phyloP scores from a whole-genome alignment of 306 rosid genomes.

The Malus sieversii region DNA sequence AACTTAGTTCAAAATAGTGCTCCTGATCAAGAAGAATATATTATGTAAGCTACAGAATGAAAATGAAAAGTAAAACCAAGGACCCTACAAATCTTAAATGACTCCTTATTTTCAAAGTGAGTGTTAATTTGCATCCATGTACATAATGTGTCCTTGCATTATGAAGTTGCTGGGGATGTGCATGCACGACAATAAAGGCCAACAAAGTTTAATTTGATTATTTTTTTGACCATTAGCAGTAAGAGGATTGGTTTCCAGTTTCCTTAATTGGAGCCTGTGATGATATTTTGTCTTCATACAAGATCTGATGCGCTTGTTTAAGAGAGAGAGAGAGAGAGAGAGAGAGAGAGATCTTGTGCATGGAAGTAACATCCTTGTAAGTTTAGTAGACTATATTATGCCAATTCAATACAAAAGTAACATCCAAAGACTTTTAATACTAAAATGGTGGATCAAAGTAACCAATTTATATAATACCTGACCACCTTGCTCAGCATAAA shows the following conservation, averaged over 20 bases:
- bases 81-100: not conserved
- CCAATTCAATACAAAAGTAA: not conserved
- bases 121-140: not conserved
- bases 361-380: not conserved
- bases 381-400: not conserved
- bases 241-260: not conserved
- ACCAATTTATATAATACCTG: conserved; percentile 51
- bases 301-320: not conserved
- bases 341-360: not conserved
- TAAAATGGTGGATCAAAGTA: not conserved
- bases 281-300: not conserved
- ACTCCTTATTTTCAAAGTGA: not conserved
- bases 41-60: not conserved
- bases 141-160: not conserved
- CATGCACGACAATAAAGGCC: not conserved
- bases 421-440: not conserved
- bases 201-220: not conserved
- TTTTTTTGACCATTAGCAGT: not conserved
- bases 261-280: not conserved
- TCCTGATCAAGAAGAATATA: not conserved
- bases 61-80: not conserved
- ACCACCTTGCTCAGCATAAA: conserved; percentile 99
- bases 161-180: not conserved
- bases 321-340: too few species aligned
- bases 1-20: not conserved